A percentile compares a stretch with the other conserved stretches of the same genome.
These are phyloP conservation scores for Fusarium goolgardi DNA, from an alignment of 2,329 filamentous ascomycete genomes.

Conservation along the genomic window DNA sequence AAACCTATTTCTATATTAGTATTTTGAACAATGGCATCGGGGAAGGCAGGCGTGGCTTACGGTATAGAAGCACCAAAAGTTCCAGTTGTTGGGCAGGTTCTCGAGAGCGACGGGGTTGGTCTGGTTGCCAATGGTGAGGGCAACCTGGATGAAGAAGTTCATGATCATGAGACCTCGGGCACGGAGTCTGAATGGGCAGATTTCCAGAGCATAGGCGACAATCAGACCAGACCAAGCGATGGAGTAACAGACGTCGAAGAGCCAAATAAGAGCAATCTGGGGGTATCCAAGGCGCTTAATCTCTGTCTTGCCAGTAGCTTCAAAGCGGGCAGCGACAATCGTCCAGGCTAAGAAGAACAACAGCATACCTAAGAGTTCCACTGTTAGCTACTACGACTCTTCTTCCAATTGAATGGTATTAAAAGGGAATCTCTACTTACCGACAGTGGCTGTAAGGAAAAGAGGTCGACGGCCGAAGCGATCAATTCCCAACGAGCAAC, in stretches of 20 bases:
- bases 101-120: conserved; percentile 74
- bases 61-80: conserved; percentile 75
- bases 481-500: conserved; percentile 28
- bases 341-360: conserved; percentile 26
- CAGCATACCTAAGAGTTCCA: conserved; percentile 54
- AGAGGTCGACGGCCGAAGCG: conserved; percentile 62
- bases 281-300: conserved; percentile 58
- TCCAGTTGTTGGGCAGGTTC: conserved; percentile 68
- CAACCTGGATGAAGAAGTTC: conserved; percentile 72
- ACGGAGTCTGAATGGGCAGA: conserved; percentile 69
- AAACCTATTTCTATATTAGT: conserved; percentile 5
- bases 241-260: conserved; percentile 69
- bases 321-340: conserved; percentile 21
- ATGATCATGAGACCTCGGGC: conserved; percentile 71
- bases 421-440: background rate
- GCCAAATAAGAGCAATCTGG: conserved; percentile 70
- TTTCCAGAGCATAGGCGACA: conserved; percentile 68
- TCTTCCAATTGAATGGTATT: accelerated
- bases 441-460: conserved; percentile 60
- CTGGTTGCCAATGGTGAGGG: conserved; percentile 70
- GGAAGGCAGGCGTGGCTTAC: conserved; percentile 23
- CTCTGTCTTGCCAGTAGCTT: conserved; percentile 6
- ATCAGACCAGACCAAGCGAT: conserved; percentile 69
- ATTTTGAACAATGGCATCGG: accelerated
- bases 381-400: background rate